Conservation (phyloP, 2,329 filamentous ascomycete species). For the Fusarium palustre region DNA sequence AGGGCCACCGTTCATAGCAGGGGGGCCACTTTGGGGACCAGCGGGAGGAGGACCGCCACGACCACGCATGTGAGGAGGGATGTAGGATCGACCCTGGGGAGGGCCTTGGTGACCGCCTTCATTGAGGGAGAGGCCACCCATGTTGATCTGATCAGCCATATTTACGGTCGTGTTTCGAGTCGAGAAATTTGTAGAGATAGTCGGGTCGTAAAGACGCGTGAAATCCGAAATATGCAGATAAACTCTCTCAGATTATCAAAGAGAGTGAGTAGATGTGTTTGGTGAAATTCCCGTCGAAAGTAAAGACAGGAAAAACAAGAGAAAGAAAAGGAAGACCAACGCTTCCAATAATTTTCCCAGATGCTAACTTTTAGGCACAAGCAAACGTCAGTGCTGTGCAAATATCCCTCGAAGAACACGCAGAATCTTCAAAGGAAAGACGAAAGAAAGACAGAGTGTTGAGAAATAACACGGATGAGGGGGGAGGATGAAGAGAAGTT, state of each 20-base stretch:
- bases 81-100: constrained; percentile 73
- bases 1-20: constrained; percentile 31
- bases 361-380: constrained; percentile 50
- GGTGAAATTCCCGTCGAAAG: constrained; percentile 48
- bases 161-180: constrained; percentile 54
- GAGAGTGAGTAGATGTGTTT: constrained; percentile 36
- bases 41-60: constrained; percentile 48
- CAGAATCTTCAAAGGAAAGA: constrained; percentile 62
- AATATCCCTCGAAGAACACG: constrained; percentile 57
- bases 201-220: constrained; percentile 40
- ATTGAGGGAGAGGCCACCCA: constrained; percentile 77
- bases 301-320: constrained; percentile 49
- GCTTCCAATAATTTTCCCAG: constrained; percentile 51
- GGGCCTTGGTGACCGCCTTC: constrained; percentile 50
- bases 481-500: constrained; percentile 48
- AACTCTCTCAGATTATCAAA: constrained; percentile 47
- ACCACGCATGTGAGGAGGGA: constrained; percentile 82
- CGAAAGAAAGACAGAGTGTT: constrained; percentile 56
- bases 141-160: constrained; percentile 89
- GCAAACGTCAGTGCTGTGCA: constrained; percentile 49
- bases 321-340: constrained; percentile 52
- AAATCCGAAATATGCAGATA: constrained; percentile 34
- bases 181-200: constrained; percentile 36
- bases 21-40: constrained; percentile 33
- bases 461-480: constrained; percentile 48